phyloP scores from a whole-genome alignment of 192 early-diverging fungal species.

The Coemansia sp. region DNA sequence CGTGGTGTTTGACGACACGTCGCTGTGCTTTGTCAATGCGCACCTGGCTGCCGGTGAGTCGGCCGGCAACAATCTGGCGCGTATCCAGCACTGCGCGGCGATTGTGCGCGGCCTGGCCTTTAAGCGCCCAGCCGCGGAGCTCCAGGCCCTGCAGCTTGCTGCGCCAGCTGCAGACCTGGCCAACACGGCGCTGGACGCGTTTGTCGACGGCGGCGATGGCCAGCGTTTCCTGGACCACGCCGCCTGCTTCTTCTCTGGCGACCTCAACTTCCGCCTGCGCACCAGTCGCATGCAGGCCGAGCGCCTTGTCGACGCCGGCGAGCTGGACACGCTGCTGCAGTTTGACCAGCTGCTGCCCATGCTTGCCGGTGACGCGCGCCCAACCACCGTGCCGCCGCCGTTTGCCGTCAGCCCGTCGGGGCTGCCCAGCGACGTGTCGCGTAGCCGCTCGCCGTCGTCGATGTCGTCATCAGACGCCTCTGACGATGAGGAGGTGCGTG shows the following conservation, averaged over 20 bases:
- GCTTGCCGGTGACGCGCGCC: constrained; percentile 8
- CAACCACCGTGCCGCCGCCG: not conserved
- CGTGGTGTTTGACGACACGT: constrained; percentile 76
- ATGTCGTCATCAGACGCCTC: constrained; percentile 20
- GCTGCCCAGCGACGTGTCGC: not conserved
- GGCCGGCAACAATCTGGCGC: constrained; percentile 67
- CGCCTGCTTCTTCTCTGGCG: constrained; percentile 76
- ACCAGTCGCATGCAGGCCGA: constrained; percentile 63
- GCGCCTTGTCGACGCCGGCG: constrained; percentile 51
- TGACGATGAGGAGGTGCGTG: constrained; percentile 16
- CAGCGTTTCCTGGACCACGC: constrained; percentile 75
- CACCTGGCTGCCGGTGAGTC: constrained; percentile 93
- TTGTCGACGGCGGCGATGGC: constrained; percentile 81
- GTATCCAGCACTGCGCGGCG: constrained; percentile 58
- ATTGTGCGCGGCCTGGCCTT: constrained; percentile 51
- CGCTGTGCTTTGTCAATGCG: constrained; percentile 79
- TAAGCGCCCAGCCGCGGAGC: constrained; percentile 12
- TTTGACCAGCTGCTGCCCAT: constrained; percentile 61
- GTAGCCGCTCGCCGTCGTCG: constrained; percentile 22
- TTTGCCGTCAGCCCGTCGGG: constrained; percentile 3
- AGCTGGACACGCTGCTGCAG: constrained; percentile 57
- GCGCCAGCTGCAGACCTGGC: constrained; percentile 62
- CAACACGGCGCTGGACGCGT: constrained; percentile 48
- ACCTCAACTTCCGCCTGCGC: constrained; percentile 92
- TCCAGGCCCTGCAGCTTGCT: not conserved